Evolutionary conservation across 1,284 basidiomycete species (phyloP).

Genomic region (Pascua guehoae): DNA sequence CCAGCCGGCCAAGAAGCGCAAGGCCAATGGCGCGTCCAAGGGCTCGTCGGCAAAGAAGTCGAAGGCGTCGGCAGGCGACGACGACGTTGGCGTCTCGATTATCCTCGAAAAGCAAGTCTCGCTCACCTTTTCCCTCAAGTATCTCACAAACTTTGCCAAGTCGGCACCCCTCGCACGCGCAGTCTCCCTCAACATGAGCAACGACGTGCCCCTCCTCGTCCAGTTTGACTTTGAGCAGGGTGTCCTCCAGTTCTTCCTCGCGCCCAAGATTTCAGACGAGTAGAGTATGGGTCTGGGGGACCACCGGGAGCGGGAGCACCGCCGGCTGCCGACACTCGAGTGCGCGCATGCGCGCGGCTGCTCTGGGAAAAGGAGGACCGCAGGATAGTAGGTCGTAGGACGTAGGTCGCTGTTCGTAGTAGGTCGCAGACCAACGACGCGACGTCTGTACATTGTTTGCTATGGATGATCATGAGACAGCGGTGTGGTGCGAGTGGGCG

Average conservation of each 20-base stretch:
- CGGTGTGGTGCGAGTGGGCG: no score
- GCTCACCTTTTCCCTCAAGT: slow-evolving; percentile 94
- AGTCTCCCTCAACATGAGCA: slow-evolving; percentile 81
- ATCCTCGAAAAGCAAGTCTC: slow-evolving; percentile 87
- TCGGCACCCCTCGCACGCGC: slow-evolving; percentile 69
- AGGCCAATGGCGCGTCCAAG: slow-evolving; percentile 46
- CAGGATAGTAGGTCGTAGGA: no score
- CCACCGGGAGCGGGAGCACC: no score
- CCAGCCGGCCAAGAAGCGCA: slow-evolving; percentile 38
- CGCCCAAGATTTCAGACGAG: slow-evolving; percentile 38
- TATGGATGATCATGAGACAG: no score
- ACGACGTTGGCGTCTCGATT: slow-evolving; percentile 63
- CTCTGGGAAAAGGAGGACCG: no score
- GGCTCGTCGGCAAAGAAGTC: slow-evolving; percentile 56
- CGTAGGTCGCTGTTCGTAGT: background rate
- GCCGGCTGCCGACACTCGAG: background rate
- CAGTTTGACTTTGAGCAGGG: slow-evolving; percentile 51
- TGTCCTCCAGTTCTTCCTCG: slow-evolving; percentile 48
- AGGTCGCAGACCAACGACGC: background rate
- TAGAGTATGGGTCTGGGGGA: no score
- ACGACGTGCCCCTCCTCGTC: slow-evolving; percentile 84
- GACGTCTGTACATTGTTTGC: background rate
- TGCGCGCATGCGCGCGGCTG: background rate
- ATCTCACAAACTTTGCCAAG: slow-evolving; percentile 96
- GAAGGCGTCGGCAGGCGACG: slow-evolving; percentile 53